phyloP scores from a whole-genome alignment of 2,329 filamentous ascomycete species.

The Claviceps sp. region DNA sequence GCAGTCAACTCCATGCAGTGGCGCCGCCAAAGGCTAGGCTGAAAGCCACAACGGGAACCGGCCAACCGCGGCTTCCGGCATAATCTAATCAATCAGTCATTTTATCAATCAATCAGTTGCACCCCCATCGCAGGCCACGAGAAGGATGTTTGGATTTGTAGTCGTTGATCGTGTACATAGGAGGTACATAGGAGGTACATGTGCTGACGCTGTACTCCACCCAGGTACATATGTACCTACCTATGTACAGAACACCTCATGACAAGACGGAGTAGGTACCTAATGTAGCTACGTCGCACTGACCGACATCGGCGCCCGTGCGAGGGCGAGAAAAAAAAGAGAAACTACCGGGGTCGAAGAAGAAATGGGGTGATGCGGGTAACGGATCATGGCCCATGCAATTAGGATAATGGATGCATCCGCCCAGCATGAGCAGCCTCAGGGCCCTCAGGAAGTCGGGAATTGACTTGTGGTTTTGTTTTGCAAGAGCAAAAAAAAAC shows the following conservation, averaged over 20 bases:
- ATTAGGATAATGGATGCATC: not conserved
- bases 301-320: not conserved
- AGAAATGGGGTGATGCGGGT: not conserved
- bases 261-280: too few relatives aligned
- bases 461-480: not conserved
- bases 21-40: not conserved
- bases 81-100: slow-evolving; percentile 1
- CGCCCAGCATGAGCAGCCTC: not conserved
- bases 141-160: not conserved
- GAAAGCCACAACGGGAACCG: not conserved
- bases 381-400: not conserved
- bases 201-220: too few relatives aligned
- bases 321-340: not conserved
- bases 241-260: too few relatives aligned
- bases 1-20: not conserved
- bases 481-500: not conserved
- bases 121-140: not conserved
- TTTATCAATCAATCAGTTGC: not conserved
- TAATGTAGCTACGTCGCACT: too few relatives aligned
- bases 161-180: not conserved
- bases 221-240: too few relatives aligned
- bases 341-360: not conserved
- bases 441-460: not conserved
- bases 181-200: not conserved
- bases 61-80: not conserved